Conservation (phyloP, 345 rosid genomes). For the Balakata baccata region DNA sequence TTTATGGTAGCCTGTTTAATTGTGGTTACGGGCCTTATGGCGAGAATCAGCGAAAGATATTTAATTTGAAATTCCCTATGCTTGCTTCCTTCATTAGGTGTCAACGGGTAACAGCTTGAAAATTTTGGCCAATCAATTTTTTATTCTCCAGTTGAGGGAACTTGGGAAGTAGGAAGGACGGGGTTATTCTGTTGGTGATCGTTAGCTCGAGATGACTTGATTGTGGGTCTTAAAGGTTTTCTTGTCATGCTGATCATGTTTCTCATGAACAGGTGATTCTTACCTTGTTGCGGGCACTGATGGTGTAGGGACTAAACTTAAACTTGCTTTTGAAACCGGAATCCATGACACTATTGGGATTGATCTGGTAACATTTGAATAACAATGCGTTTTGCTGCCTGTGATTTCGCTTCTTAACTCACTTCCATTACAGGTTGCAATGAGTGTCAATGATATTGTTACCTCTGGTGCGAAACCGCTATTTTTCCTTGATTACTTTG, state of each 20-base stretch:
- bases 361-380: constrained; percentile 55
- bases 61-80: not conserved
- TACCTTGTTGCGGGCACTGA: constrained; percentile 95
- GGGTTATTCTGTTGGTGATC: too few relatives aligned
- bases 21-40: not conserved
- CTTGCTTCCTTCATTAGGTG: too few relatives aligned
- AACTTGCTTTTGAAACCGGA: constrained; percentile 89
- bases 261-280: constrained; percentile 57
- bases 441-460: constrained; percentile 95
- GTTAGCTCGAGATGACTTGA: too few relatives aligned
- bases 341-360: constrained; percentile 89
- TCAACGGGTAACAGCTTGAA: too few relatives aligned
- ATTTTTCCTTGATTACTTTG: constrained; percentile 93
- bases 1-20: too few relatives aligned
- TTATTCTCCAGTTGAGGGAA: too few relatives aligned
- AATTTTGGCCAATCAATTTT: too few relatives aligned
- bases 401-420: constrained; percentile 15
- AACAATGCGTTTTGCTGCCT: not conserved
- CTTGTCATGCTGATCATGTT: not conserved
- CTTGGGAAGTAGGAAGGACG: too few relatives aligned
- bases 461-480: constrained; percentile 95
- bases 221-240: constrained; percentile 3
- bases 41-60: not conserved
- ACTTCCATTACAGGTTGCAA: constrained; percentile 59
- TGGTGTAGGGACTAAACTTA: constrained; percentile 98